Evolutionary conservation across 768 basidiomycete species (phyloP), one percentile per base, ranked within the genome.

Genomic region (Suillus subluteus): DNA sequence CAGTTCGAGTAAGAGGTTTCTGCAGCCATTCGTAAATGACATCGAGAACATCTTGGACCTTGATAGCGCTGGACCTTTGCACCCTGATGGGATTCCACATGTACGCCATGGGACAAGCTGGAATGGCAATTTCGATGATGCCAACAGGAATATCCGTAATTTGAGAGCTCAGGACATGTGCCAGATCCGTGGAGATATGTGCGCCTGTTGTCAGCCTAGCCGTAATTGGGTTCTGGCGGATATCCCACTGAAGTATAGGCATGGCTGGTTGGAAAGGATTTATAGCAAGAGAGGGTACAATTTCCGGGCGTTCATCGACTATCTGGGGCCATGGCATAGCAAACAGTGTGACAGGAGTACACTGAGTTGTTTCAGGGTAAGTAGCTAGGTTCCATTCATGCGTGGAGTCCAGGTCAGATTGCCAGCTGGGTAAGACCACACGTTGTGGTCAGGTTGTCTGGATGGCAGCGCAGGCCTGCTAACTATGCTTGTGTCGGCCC

Each of bases 11-110:
- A 54, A 89, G 69, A 3, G 80, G 81, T 32, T 65, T 70, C 65
- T 81, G 85, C 71, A 87, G 81, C 72, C 86, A 87, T 0, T 73
- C 70, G 69, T 85, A 80, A 21, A 89, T 81, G 11, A 81, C 83
- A 44, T 82, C 76, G 30, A 89, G 74, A 68, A 88, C 58, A 68
- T 86, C 84, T 12, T 81, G 71, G 59, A 88, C 70, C 46, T 80
- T 66, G 65, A 89, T 81, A 0, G 84, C 83, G 2, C 86, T 85
- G 1, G 59, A 21, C 41, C 3, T 43, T 13, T 61, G 59, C 26
- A 61, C 41, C 30, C 59, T 61, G 18, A 61, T 18, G 12, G 8
- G 12, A 21, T 32, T 13, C 88, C 89, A 83, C 50, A 76, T 72
- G 5, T 68, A 68, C 5, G 71, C 69, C 72, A 75, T 69, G 66